Conservation (phyloP, 805 yeast genomes). For the Candida tibetensis region DNA sequence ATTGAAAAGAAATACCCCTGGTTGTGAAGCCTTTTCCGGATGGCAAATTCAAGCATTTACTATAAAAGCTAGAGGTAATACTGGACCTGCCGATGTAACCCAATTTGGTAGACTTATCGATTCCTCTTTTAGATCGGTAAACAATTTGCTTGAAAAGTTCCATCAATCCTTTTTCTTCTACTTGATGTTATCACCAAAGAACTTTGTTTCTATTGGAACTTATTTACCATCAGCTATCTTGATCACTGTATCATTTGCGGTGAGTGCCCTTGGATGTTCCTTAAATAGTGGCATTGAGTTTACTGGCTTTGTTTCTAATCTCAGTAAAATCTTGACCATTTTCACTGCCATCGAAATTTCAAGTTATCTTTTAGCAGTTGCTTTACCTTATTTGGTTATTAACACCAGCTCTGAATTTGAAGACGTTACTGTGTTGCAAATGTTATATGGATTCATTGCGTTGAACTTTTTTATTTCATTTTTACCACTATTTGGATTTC, state of each 20-base stretch:
- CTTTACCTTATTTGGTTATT: conserved; percentile 24
- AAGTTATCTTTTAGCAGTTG: conserved; percentile 22
- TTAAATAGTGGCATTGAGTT: conserved; percentile 42
- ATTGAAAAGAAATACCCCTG: conserved; percentile 51
- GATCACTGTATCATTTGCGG: conserved; percentile 62
- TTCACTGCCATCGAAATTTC: conserved; percentile 28
- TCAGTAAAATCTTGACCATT: conserved; percentile 22
- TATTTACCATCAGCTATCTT: conserved; percentile 84
- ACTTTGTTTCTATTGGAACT: conserved; percentile 90
- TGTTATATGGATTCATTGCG: conserved; percentile 17
- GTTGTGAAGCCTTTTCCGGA: conserved; percentile 87
- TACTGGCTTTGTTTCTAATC: conserved; percentile 17
- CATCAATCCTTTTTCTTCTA: conserved; percentile 97
- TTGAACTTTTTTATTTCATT: conserved; percentile 14
- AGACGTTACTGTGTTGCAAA: conserved; percentile 11
- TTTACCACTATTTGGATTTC: conserved; percentile 10
- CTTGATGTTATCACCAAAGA: conserved; percentile 69
- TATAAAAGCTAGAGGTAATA: conserved; percentile 58
- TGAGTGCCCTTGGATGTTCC: conserved; percentile 61
- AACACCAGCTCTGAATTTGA: conserved; percentile 13
- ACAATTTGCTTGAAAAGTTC: conserved; percentile 89
- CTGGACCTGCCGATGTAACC: conserved; percentile 72
- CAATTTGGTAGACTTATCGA: conserved; percentile 90
- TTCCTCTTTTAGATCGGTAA: conserved; percentile 81
- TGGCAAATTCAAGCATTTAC: conserved; percentile 94